Conservation (phyloP, 345 rosid species). For the Murraya paniculata region DNA sequence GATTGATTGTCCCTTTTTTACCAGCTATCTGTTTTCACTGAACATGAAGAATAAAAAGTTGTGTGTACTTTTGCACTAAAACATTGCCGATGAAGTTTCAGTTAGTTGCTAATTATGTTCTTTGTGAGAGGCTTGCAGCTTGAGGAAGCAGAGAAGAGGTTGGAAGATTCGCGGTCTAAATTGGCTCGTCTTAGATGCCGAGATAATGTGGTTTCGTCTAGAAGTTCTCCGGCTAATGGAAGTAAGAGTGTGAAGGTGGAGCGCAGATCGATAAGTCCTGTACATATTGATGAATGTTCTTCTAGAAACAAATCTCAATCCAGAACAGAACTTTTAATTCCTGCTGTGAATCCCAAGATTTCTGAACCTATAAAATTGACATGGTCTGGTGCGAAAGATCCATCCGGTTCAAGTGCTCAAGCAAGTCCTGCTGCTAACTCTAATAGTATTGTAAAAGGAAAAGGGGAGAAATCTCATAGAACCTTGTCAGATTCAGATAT, state of each 20-base stretch:
- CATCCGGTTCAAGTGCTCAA: constrained; percentile 22
- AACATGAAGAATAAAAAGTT: neutral
- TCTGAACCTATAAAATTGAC: constrained; percentile 31
- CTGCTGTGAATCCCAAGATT: constrained; percentile 39
- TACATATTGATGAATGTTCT: constrained; percentile 25
- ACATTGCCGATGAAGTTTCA: neutral
- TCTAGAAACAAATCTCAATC: constrained; percentile 26
- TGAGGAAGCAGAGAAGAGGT: constrained; percentile 53
- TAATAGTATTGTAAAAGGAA: constrained; percentile 31
- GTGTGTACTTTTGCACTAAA: neutral
- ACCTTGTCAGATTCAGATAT: constrained; percentile 31
- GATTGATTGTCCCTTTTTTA: neutral
- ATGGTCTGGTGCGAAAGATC: constrained; percentile 29
- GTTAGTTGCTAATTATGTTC: constrained; percentile 6
- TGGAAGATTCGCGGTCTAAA: constrained; percentile 51
- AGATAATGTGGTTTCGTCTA: constrained; percentile 23
- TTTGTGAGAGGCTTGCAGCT: constrained; percentile 44
- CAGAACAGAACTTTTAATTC: constrained; percentile 48
- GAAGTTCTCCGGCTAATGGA: constrained; percentile 23
- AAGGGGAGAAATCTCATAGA: constrained; percentile 38
- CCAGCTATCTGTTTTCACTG: neutral
- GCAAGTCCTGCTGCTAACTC: constrained; percentile 20
- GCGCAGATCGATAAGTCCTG: constrained; percentile 29
- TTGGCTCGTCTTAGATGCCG: constrained; percentile 55
- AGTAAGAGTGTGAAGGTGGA: constrained; percentile 33